A percentile compares a stretch with the other conserved stretches of the same genome.
Evolutionary conservation across 345 rosid species (phyloP).

Genomic region (Linum tenue): DNA sequence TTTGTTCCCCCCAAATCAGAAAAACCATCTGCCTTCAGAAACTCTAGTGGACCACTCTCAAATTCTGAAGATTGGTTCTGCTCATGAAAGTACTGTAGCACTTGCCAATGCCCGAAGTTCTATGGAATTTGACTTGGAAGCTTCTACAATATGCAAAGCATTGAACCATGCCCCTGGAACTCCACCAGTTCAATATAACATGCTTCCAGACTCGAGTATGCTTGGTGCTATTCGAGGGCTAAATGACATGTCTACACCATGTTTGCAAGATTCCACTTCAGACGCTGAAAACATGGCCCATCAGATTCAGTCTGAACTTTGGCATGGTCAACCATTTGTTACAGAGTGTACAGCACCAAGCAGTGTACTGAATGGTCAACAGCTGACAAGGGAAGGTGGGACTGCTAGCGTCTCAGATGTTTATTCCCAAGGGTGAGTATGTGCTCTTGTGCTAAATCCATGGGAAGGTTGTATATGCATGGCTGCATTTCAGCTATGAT

Average conservation of each 20-base stretch:
- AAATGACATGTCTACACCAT: conserved; percentile 20
- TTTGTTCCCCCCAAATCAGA: conserved; percentile 27
- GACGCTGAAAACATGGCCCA: conserved; percentile 37
- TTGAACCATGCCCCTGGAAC: conserved; percentile 22
- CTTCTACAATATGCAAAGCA: conserved; percentile 28
- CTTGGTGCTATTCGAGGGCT: conserved; percentile 31
- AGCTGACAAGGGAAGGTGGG: conserved; percentile 22
- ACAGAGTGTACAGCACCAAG: conserved; percentile 24
- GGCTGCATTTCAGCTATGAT: not conserved
- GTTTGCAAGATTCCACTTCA: conserved; percentile 32
- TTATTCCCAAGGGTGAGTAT: conserved; percentile 57
- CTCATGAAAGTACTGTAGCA: conserved; percentile 29
- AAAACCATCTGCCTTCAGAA: conserved; percentile 34
- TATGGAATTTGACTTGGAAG: conserved; percentile 34
- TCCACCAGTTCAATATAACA: conserved; percentile 22
- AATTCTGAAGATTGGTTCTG: conserved; percentile 31
- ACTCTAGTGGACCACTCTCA: conserved; percentile 38
- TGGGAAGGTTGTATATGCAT: not conserved
- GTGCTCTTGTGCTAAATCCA: not conserved
- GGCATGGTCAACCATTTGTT: conserved; percentile 32
- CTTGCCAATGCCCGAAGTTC: conserved; percentile 32
- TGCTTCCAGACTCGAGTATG: conserved; percentile 24
- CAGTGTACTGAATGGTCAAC: conserved; percentile 22
- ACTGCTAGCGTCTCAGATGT: conserved; percentile 17
- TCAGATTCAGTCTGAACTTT: conserved; percentile 35